phyloP scores from a whole-genome alignment of 2,329 filamentous ascomycete genomes.

The Penicillium palitans region DNA sequence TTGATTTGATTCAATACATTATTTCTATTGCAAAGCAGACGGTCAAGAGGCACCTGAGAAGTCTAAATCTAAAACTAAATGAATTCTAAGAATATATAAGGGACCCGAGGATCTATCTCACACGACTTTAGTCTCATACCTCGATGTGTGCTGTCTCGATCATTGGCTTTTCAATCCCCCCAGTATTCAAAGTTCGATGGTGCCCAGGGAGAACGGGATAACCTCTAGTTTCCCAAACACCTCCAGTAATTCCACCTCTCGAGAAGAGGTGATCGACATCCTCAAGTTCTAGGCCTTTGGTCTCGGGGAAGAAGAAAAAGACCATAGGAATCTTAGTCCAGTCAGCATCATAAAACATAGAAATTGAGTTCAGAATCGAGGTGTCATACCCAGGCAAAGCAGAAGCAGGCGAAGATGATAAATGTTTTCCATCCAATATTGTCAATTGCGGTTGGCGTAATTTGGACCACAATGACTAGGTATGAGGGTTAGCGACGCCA shows the following conservation, averaged over 20 bases:
- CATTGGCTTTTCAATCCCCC: conserved; percentile 15
- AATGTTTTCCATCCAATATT: conserved; percentile 37
- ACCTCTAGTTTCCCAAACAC: conserved; percentile 34
- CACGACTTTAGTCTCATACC: background rate
- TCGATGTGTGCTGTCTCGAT: background rate
- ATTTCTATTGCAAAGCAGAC: too few species aligned
- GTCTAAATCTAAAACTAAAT: background rate
- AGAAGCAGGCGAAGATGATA: conserved; percentile 32
- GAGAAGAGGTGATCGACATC: conserved; percentile 57
- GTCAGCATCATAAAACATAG: conserved; percentile 11
- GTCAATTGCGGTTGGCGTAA: conserved; percentile 23
- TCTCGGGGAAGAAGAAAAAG: conserved; percentile 66
- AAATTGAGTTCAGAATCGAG: background rate
- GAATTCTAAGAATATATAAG: background rate
- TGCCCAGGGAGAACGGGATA: conserved; percentile 18
- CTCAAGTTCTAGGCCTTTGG: conserved; percentile 63
- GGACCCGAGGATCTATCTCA: background rate
- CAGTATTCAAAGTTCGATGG: conserved; percentile 19
- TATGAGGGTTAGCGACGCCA: conserved; percentile 16
- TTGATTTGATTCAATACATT: too few species aligned
- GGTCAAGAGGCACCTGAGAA: background rate
- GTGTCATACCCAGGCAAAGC: conserved; percentile 23
- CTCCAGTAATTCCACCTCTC: conserved; percentile 39
- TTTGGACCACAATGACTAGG: conserved; percentile 12
- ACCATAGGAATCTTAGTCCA: conserved; percentile 51